These are phyloP conservation scores for Penicillium sp. DNA, from an alignment of 2,329 filamentous ascomycete species.

Conservation along the genomic window DNA sequence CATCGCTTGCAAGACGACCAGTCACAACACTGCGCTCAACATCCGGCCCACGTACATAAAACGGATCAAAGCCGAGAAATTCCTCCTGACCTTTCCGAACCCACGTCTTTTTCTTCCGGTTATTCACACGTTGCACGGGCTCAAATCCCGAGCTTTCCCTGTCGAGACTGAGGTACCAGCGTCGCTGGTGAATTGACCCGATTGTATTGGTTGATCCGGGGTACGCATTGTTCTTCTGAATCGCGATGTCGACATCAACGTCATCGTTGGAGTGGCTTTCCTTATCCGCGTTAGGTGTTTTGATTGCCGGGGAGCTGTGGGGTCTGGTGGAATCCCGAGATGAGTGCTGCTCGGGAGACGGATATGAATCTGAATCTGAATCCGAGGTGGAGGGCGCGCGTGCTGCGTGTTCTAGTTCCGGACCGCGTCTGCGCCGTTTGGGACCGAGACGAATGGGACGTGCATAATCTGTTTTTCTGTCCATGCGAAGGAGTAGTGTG, in stretches of 20 bases:
- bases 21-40: slow-evolving; percentile 64
- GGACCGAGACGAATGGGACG: slow-evolving; percentile 16
- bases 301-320: not conserved
- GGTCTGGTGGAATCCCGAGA: not conserved
- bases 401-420: not conserved
- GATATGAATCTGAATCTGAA: slow-evolving; percentile 18
- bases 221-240: slow-evolving; percentile 62
- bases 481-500: slow-evolving; percentile 52
- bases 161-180: slow-evolving; percentile 64
- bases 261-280: slow-evolving; percentile 14
- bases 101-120: slow-evolving; percentile 27
- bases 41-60: slow-evolving; percentile 58
- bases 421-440: slow-evolving; percentile 20
- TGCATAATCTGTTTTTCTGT: slow-evolving; percentile 20
- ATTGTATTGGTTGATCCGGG: slow-evolving; percentile 62
- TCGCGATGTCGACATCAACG: slow-evolving; percentile 53
- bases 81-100: slow-evolving; percentile 21
- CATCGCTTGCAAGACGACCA: slow-evolving; percentile 55
- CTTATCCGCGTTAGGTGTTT: not conserved
- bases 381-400: slow-evolving; percentile 14
- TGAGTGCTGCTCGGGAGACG: not conserved
- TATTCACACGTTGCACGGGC: slow-evolving; percentile 6
- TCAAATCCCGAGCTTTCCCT: slow-evolving; percentile 55
- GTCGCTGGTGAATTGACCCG: slow-evolving; percentile 62
- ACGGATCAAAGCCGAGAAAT: slow-evolving; percentile 49